phyloP scores from a whole-genome alignment of 805 yeast genomes.

The Wickerhamomyces chaumierensis region DNA sequence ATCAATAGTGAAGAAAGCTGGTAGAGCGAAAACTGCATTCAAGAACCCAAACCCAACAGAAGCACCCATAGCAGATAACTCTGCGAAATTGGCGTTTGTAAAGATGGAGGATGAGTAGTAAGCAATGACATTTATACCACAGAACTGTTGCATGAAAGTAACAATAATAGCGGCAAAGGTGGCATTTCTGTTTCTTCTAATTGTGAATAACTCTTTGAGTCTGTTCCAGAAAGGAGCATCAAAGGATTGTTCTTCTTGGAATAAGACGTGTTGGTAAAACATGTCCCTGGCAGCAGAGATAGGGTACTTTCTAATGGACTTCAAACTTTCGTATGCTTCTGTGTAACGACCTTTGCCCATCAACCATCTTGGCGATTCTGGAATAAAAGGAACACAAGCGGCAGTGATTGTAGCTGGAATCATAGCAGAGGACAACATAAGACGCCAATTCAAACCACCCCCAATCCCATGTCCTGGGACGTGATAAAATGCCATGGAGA shows the following conservation, averaged over 20 bases:
- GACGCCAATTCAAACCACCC: conserved; percentile 50
- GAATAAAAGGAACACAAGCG: conserved; percentile 53
- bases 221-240: conserved; percentile 33
- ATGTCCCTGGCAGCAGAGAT: conserved; percentile 56
- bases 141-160: conserved; percentile 82
- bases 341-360: conserved; percentile 57
- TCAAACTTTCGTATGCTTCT: conserved; percentile 45
- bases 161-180: conserved; percentile 66
- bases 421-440: conserved; percentile 59
- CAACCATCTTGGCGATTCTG: conserved; percentile 71
- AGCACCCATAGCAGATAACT: conserved; percentile 51
- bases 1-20: conserved; percentile 69
- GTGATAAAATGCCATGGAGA: conserved; percentile 50
- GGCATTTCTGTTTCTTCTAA: conserved; percentile 72
- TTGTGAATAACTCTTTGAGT: conserved; percentile 43
- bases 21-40: conserved; percentile 66
- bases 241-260: conserved; percentile 43
- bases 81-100: conserved; percentile 48
- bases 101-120: conserved; percentile 71
- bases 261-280: conserved; percentile 50
- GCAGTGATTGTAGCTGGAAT: conserved; percentile 54
- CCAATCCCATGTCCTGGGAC: conserved; percentile 28
- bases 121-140: conserved; percentile 79
- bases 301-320: conserved; percentile 34
- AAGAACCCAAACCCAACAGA: conserved; percentile 79